These are phyloP conservation scores for Coemansia sp. DNA, from an alignment of 192 early-diverging fungal species.

Conservation along the genomic window DNA sequence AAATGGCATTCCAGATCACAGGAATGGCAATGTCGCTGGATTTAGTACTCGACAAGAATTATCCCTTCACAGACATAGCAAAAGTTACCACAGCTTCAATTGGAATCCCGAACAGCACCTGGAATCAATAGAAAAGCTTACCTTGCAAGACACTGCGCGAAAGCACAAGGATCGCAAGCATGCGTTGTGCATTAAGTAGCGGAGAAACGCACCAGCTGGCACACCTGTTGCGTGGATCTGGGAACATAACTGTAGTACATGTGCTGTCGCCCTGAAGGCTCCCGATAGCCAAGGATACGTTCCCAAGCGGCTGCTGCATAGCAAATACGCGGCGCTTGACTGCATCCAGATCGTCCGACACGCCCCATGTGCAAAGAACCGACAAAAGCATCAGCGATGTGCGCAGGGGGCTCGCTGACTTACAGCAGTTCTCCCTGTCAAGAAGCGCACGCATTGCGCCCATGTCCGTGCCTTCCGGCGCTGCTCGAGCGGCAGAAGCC, in stretches of 20 bases:
- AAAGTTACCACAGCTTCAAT: no score
- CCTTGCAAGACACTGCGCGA: constrained; percentile 41
- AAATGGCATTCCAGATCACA: background rate
- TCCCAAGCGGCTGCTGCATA: constrained; percentile 19
- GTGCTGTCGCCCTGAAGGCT: constrained; percentile 10
- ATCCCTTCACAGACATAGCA: no score
- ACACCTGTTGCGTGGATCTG: background rate
- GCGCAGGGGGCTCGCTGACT: constrained; percentile 11
- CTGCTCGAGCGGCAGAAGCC: constrained; percentile 13
- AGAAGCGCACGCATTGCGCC: constrained; percentile 27
- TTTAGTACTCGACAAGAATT: no score
- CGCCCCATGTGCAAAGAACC: constrained; percentile 47
- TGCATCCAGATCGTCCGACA: constrained; percentile 32
- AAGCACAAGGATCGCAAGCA: constrained; percentile 45
- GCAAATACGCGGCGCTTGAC: constrained; percentile 34
- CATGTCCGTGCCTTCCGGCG: constrained; percentile 18
- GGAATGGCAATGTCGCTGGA: no score
- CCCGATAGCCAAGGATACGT: constrained; percentile 30
- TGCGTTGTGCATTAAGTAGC: constrained; percentile 53
- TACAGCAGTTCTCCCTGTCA: background rate
- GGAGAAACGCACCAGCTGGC: constrained; percentile 51
- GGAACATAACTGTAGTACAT: constrained; percentile 33
- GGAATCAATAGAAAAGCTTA: constrained; percentile 7
- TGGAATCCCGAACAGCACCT: background rate
- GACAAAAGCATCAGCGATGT: constrained; percentile 37